Evolutionary conservation across 164 flowering plant genomes (phyloP).

Genomic region (Vitis amurensis): DNA sequence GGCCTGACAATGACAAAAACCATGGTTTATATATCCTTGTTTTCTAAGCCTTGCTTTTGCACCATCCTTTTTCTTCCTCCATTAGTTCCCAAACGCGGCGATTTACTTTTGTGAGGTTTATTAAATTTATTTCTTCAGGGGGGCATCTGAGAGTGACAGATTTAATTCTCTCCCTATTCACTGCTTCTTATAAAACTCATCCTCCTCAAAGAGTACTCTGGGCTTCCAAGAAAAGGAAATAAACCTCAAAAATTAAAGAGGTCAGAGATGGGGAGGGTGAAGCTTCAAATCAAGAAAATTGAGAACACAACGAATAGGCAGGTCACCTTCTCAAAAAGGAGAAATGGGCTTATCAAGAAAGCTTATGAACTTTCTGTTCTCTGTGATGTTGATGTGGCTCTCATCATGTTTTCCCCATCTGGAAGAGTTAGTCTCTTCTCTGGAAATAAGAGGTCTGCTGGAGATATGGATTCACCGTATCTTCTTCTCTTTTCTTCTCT

Average conservation of each 20-base stretch:
- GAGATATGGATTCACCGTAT: not conserved
- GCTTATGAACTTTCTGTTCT: slow-evolving; percentile 62
- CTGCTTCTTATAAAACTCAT: not conserved
- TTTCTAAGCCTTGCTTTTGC: not conserved
- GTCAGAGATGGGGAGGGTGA: slow-evolving; percentile 49
- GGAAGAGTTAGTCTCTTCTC: slow-evolving; percentile 49
- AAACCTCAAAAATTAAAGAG: not conserved
- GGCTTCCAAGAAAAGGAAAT: not conserved
- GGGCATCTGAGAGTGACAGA: not conserved
- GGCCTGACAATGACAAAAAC: slow-evolving; percentile 27
- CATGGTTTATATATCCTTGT: not conserved
- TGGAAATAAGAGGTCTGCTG: slow-evolving; percentile 40
- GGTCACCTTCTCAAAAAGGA: slow-evolving; percentile 61
- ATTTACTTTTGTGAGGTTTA: not conserved
- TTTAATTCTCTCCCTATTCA: not conserved
- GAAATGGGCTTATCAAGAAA: slow-evolving; percentile 61
- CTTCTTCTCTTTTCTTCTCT: not conserved
- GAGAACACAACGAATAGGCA: slow-evolving; percentile 65
- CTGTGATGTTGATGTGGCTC: slow-evolving; percentile 57
- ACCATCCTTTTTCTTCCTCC: not conserved
- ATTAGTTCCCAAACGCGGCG: slow-evolving; percentile 1
- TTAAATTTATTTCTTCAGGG: not conserved
- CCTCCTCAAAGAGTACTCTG: not conserved
- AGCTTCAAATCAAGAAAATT: slow-evolving; percentile 55
- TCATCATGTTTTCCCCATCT: slow-evolving; percentile 61